Base-by-base conservation (phyloP, 495 filamentous ascomycete species). In the Xylaria venustula region DNA sequence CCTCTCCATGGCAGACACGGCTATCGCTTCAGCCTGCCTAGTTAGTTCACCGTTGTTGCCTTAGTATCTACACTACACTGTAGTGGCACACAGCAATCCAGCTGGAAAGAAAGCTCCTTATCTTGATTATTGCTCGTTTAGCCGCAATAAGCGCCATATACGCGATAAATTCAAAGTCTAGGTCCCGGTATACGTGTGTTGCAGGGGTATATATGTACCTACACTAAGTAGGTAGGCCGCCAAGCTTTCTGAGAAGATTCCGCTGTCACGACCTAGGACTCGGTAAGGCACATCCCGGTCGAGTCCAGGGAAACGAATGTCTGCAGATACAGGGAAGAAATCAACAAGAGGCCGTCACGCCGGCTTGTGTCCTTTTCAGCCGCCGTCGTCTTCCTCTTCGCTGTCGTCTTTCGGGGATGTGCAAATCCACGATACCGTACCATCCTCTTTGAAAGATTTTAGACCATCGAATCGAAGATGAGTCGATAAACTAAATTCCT, bases 81-180 rank as follows among this genome's bases (percentile, higher is more conserved):
- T n/a, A n/a, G n/a, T n/a, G n/a, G 36, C 15, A 54, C 36, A 42
- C 36, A 20, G 19, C 36, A 45, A 12, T n/a, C 45, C 40, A 37
- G 45, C 6, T 45, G 15, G 40, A 5, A 12, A 40, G 14, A 32
- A 8, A 3, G 53, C n/a, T 55, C 14, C 45, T 55, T 28, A 19
- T 20, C 22, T 23, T 30, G 14, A 22, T 11, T 45, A 22, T 3
- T 30, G 22, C 22, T 45, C 9, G 30, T 26, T 28, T 47, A 58
- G 8, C 54, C 54, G 54, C 54, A 48, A 30, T 20, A 58, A 49
- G 42, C 54, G 54, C 54, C 54, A 36, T 5, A 46, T 37, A 47
- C 54, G 44, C 30, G 14, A 7, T 34, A 28, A n/a, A 7, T 36
- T 58, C 30, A n/a, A 14, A 19, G 37, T 37, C 20, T 30, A n/a